These are phyloP conservation scores for Neoboletus magnificus DNA, from an alignment of 768 basidiomycete genomes.

Conservation along the genomic window DNA sequence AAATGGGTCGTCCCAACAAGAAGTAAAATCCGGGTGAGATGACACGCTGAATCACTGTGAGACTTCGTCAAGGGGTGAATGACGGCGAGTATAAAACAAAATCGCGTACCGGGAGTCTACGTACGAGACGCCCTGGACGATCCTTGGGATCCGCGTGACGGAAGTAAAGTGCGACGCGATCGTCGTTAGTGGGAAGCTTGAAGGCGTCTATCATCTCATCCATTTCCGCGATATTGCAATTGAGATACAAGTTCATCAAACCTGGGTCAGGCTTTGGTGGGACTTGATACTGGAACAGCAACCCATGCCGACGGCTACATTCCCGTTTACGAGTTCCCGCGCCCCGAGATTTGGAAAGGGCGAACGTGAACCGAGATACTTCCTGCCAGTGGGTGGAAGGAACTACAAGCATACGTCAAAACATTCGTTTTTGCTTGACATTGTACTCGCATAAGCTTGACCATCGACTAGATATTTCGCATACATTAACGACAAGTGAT, in stretches of 20 bases:
- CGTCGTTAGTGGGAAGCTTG: too few species aligned
- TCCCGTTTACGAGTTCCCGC: constrained; percentile 8
- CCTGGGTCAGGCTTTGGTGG: constrained; percentile 11
- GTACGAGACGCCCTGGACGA: too few species aligned
- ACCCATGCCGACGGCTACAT: constrained; percentile 12
- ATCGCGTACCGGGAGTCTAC: neutral
- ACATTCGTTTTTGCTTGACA: neutral
- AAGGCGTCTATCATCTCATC: too few species aligned
- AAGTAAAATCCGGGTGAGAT: too few species aligned
- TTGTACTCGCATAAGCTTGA: neutral
- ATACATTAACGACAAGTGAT: constrained; percentile 9
- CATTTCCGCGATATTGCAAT: too few species aligned
- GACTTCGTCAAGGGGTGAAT: neutral
- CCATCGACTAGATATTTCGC: constrained; percentile 8
- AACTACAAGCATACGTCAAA: constrained; percentile 7
- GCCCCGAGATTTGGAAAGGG: constrained; percentile 10
- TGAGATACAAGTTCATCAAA: constrained; percentile 7
- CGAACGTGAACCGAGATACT: constrained; percentile 15
- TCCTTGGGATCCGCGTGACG: too few species aligned
- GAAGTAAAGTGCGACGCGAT: too few species aligned
- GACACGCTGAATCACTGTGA: neutral
- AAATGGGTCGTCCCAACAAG: too few species aligned
- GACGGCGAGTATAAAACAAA: neutral
- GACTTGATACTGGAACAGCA: constrained; percentile 15
- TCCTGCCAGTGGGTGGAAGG: constrained; percentile 8